Base-by-base conservation (phyloP, 352 stramenopile species). In the Blastocystis sp. region DNA sequence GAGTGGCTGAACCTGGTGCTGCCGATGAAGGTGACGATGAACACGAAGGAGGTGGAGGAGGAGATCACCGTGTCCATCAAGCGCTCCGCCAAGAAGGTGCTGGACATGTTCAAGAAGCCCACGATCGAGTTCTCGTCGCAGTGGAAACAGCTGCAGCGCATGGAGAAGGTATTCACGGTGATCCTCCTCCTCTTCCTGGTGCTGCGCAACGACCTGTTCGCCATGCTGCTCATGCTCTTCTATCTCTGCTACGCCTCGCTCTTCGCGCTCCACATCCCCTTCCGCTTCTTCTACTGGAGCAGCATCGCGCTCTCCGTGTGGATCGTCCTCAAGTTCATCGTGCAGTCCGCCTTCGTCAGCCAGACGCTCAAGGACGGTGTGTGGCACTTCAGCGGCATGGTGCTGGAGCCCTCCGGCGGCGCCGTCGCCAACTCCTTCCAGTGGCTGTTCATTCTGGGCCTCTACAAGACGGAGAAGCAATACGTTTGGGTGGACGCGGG, bases 1-100 rank as follows among this genome's bases (percentile, higher is more conserved):
- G 74, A 85, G 51, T 85, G 74, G 74, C 66, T 85, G 29, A 85
- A 85, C 26, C 16, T 85, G 24, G 31, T 85, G 55, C 26, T 85
- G 1, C 74, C 74, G 37, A n/a, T 50, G 12, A 33, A 33, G 19
- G 51, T 85, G 2, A 31, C 37, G 24, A 85, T 69, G 59, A 69
- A 85, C 45, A 85, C 74, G 24, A 6, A 16, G 6, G 41, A 70
- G 60, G 66, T 77, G 4, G 29, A 66, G n/a, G 74, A 85, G 35
- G 33, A 45, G 19, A 55, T 85, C 60, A 45, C 21, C 16, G 35
- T 29, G 21, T 31, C 35, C 21, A 19, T n/a, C 24, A 85, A 85
- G 61, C 31, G 31, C 16, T 16, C 45, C 6, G 55, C 74, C 16
- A 41, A 31, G 29, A 33, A 69, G 51, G 74, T 85, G 59, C 55